phyloP scores from a whole-genome alignment of 2,329 filamentous ascomycete species.

The Fragosphaeria purpurea region DNA sequence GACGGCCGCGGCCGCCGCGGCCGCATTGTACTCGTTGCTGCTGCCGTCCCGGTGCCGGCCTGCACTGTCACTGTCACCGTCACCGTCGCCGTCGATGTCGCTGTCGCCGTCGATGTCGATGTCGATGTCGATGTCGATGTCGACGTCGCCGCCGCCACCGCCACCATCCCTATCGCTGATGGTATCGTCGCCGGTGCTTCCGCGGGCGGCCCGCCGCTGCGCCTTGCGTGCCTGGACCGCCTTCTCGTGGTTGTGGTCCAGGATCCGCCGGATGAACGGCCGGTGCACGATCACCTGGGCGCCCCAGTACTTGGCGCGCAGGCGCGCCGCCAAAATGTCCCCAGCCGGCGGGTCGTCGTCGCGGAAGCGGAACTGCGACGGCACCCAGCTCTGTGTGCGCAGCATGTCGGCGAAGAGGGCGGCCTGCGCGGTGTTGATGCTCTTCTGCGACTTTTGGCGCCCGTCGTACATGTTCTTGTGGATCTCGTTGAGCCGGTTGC shows the following conservation, averaged over 20 bases:
- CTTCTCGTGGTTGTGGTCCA: conserved; percentile 34
- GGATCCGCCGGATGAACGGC: conserved; percentile 54
- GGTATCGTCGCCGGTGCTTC: no score
- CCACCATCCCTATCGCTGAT: not conserved
- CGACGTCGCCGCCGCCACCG: conserved; percentile 10
- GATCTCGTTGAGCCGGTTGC: conserved; percentile 55
- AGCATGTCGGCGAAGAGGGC: conserved; percentile 26
- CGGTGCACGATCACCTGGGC: conserved; percentile 83
- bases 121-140: conserved; percentile 14
- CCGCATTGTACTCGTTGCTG: no score
- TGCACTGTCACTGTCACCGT: no score
- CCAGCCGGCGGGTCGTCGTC: conserved; percentile 53
- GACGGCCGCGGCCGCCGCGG: not conserved
- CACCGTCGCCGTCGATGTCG: no score
- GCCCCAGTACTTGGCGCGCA: conserved; percentile 92
- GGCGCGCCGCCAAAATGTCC: conserved; percentile 71
- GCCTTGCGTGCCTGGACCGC: not conserved
- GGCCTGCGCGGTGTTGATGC: conserved; percentile 33
- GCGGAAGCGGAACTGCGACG: conserved; percentile 43
- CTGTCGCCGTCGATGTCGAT: conserved; percentile 19
- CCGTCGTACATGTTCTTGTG: conserved; percentile 45
- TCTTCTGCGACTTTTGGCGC: not conserved
- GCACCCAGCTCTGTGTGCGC: conserved; percentile 31
- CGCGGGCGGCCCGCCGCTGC: no score
- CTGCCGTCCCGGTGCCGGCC: no score